phyloP scores from a whole-genome alignment of 129 eudicot genomes.

The Arctium lappa region DNA sequence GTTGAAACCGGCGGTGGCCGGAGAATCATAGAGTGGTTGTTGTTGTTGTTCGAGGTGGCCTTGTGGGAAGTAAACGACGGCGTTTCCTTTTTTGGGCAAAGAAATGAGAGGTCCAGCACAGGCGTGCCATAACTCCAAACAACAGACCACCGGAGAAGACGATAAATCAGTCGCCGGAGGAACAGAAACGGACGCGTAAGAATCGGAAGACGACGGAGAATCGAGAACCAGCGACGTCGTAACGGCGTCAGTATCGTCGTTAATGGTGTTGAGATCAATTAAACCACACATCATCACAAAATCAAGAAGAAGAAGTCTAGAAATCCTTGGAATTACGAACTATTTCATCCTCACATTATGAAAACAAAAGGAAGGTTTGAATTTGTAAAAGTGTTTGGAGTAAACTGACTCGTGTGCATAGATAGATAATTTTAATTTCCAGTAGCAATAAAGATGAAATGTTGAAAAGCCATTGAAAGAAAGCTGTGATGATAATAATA shows the following conservation, averaged over 20 bases:
- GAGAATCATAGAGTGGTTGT: constrained; percentile 32
- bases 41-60: constrained; percentile 62
- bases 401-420: no score
- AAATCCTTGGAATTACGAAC: not conserved
- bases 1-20: constrained; percentile 22
- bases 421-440: no score
- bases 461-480: not conserved
- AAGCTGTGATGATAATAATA: no score
- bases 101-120: constrained; percentile 83
- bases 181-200: constrained; percentile 21
- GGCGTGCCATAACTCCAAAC: constrained; percentile 95
- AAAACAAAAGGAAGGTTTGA: not conserved
- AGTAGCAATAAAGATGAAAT: no score
- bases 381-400: no score
- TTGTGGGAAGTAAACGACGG: constrained; percentile 81
- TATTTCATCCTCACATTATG: constrained; percentile 3
- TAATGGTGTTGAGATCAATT: constrained; percentile 64
- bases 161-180: not conserved
- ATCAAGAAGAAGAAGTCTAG: not conserved
- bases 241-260: constrained; percentile 33
- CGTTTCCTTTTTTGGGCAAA: constrained; percentile 74
- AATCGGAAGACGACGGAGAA: constrained; percentile 40
- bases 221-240: constrained; percentile 30
- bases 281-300: constrained; percentile 59
- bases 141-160: constrained; percentile 37